phyloP scores from a whole-genome alignment of 768 basidiomycete species.

The Inosperma sp. region DNA sequence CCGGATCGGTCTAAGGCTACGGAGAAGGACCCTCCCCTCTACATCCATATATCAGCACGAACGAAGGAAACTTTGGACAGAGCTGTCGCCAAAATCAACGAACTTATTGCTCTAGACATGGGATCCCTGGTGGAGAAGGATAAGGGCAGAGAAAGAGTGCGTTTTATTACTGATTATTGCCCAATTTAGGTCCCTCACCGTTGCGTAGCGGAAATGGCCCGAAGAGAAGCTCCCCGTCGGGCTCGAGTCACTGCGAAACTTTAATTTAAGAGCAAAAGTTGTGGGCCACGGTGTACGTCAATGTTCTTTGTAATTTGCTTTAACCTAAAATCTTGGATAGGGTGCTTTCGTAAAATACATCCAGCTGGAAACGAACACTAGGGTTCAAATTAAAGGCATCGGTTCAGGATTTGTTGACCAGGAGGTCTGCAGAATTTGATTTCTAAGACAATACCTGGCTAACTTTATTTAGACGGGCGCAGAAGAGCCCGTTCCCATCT shows the following conservation, averaged over 20 bases:
- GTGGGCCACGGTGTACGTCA: constrained; percentile 83
- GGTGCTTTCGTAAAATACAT: constrained; percentile 99
- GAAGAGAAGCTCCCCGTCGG: constrained; percentile 92
- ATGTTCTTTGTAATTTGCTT: background rate
- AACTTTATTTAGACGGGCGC: constrained; percentile 56
- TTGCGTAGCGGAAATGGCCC: constrained; percentile 85
- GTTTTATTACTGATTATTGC: constrained; percentile 3
- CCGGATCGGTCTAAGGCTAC: constrained; percentile 89
- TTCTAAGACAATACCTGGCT: background rate
- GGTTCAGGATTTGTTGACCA: constrained; percentile 92
- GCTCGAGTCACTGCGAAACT: constrained; percentile 88
- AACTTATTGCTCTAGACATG: constrained; percentile 68
- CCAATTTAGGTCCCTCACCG: background rate
- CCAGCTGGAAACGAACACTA: constrained; percentile 90
- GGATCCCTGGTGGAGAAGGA: constrained; percentile 80
- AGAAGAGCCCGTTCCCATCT: constrained; percentile 87
- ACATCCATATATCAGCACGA: constrained; percentile 86
- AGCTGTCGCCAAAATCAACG: constrained; percentile 69
- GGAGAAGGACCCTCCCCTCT: constrained; percentile 89
- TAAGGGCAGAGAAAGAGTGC: constrained; percentile 60
- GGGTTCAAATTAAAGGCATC: constrained; percentile 94
- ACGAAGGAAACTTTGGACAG: constrained; percentile 59
- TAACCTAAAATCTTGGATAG: constrained; percentile 31
- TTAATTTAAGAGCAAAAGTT: constrained; percentile 96
- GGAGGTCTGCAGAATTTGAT: constrained; percentile 15